Evolutionary conservation across 192 early-diverging fungal species (phyloP), one percentile per base, ranked within the genome.

Genomic region (Mortierella alpina): DNA sequence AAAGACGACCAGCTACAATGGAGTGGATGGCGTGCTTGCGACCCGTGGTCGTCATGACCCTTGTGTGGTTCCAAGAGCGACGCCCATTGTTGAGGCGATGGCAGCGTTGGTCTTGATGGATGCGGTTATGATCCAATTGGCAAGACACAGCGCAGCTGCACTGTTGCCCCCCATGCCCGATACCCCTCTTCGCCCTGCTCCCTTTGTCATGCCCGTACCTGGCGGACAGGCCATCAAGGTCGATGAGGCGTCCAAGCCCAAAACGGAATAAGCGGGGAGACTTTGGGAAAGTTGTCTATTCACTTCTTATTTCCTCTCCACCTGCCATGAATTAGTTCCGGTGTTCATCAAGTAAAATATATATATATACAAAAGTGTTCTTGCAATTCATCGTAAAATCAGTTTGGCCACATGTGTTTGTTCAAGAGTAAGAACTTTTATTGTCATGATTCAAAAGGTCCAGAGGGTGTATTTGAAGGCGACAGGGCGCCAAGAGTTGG

Each of bases 51-150:
- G 98, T 44, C 98, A 99, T 82, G 98, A 99, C 76, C 98, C 98
- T 20, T 99, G 95, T 59, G 98, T 99, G 7, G 92, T 98, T 23
- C 96, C 98, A 15, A 86, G 98, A 20, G 98, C 98, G 10, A 95
- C 95, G 42, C 98, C 98, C 17, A 99, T 99, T 75, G 98, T 99
- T 56, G 98, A 98, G 84, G 86, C 96, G 14, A 99, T 99, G 98
- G 93, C 98, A 5, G 90, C 95, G 0, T 73, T 98, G 39, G 93
- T 93, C 23, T 84, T 99, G 41, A 98, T 99, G 94, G 98, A 99
- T 67, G 82, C 88, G 2, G 68, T 90, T 13, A 67, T 93, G 67
- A 86, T 85, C 66, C 92, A 93, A 73, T 75, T 91, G 65, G 77
- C 90, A 69, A 84, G 92, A 60, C 75, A 88, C 18, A 66, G 82